These are phyloP conservation scores for Myochromella boudieri DNA, from an alignment of 768 basidiomycete genomes.

Conservation along the genomic window DNA sequence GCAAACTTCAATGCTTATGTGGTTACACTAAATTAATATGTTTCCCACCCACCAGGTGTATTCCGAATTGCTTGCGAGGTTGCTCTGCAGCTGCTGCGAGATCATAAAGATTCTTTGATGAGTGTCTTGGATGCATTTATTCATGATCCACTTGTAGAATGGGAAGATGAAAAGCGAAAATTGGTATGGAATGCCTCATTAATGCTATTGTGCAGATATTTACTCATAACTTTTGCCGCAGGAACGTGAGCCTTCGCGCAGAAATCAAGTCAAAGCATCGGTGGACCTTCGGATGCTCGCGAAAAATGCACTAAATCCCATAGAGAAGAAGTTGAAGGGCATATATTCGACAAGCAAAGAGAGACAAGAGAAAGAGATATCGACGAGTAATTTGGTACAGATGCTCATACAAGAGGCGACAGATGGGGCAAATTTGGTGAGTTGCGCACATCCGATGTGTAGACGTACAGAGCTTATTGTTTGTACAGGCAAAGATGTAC, in stretches of 20 bases:
- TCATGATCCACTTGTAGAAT: constrained; percentile 96
- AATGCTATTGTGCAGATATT: too few relatives aligned
- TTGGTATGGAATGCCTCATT: constrained; percentile 37
- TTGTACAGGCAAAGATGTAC: constrained; percentile 82
- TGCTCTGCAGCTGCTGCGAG: constrained; percentile 80
- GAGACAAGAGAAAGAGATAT: constrained; percentile 55
- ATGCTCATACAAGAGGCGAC: constrained; percentile 89
- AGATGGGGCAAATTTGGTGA: constrained; percentile 62
- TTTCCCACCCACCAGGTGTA: constrained; percentile 50
- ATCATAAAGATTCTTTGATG: constrained; percentile 92
- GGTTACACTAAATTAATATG: neutral
- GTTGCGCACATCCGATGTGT: constrained; percentile 12
- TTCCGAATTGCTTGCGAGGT: constrained; percentile 92
- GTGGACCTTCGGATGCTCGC: constrained; percentile 68
- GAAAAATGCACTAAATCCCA: constrained; percentile 73
- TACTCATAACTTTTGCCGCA: constrained; percentile 16
- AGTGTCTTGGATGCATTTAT: constrained; percentile 95
- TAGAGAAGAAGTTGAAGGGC: constrained; percentile 82
- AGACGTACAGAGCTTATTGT: constrained; percentile 11
- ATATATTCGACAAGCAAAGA: constrained; percentile 57
- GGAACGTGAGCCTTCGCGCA: constrained; percentile 43
- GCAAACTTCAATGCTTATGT: too few relatives aligned
- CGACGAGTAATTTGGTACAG: constrained; percentile 88
- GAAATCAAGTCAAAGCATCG: constrained; percentile 47
- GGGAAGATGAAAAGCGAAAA: constrained; percentile 81